Percentiles rank a stretch among this genome's conserved stretches.
These are phyloP conservation scores for Dittrichia graveolens DNA, from an alignment of 129 eudicot species.

Conservation along the genomic window DNA sequence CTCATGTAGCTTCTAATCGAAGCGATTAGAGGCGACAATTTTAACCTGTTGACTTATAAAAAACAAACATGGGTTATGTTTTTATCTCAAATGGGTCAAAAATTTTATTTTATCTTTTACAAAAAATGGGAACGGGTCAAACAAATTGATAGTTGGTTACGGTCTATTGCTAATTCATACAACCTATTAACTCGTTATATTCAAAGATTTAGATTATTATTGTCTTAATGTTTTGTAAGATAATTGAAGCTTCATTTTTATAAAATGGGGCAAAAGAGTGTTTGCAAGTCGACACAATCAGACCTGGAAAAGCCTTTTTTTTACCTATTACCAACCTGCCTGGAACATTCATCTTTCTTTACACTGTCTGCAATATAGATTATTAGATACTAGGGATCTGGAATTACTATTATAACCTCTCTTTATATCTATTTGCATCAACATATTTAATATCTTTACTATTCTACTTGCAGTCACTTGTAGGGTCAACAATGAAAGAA, in stretches of 20 bases:
- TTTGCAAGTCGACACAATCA: background rate
- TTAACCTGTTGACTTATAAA: too few relatives aligned
- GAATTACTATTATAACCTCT: constrained; percentile 5
- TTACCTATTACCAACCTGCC: too few relatives aligned
- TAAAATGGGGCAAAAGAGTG: background rate
- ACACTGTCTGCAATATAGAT: too few relatives aligned
- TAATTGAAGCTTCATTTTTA: background rate
- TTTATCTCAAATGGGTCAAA: background rate
- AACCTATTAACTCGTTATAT: too few relatives aligned
- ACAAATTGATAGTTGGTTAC: background rate
- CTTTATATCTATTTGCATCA: background rate
- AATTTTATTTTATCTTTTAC: too few relatives aligned
- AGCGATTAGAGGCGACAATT: too few relatives aligned
- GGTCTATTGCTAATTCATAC: too few relatives aligned
- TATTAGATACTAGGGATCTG: too few relatives aligned
- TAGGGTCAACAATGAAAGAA: constrained; percentile 54
- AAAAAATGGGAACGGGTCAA: background rate
- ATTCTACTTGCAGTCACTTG: constrained; percentile 53
- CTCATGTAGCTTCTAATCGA: too few relatives aligned
- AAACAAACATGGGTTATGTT: too few relatives aligned
- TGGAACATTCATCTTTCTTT: too few relatives aligned
- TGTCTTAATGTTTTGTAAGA: background rate
- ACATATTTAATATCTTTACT: background rate
- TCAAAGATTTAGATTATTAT: background rate
- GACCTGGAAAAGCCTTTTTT: too few relatives aligned